Percentiles rank a stretch among this genome's conserved stretches.
Conservation (phyloP, 2,329 filamentous ascomycete species). For the Berkeleyomyces rouxiae region DNA sequence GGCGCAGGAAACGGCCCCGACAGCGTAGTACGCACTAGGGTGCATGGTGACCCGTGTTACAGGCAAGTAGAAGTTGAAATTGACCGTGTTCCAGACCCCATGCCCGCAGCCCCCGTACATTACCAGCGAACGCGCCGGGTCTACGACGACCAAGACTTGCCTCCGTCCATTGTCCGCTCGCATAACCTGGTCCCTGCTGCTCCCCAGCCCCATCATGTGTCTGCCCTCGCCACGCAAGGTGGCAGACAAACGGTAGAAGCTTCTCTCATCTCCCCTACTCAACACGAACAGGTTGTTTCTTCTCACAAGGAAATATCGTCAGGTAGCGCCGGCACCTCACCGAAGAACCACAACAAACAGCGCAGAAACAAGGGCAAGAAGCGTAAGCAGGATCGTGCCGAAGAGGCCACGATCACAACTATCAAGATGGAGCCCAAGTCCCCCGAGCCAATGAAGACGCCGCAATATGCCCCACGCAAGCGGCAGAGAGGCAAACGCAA, state of each 20-base stretch:
- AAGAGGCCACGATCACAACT: conserved; percentile 32
- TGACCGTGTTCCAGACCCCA: conserved; percentile 8
- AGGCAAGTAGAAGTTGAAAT: conserved; percentile 11
- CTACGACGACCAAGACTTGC: conserved; percentile 18
- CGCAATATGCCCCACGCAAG: conserved; percentile 39
- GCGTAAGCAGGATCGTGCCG: conserved; percentile 26
- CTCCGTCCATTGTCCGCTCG: conserved; percentile 49
- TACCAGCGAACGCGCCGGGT: conserved; percentile 6
- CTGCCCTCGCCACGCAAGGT: conserved; percentile 30
- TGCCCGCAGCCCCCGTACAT: neutral
- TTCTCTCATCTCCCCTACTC: conserved; percentile 15
- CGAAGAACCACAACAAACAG: conserved; percentile 15
- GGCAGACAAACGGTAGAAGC: conserved; percentile 6
- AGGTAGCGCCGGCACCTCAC: conserved; percentile 6
- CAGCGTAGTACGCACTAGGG: neutral
- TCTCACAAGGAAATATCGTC: conserved; percentile 1
- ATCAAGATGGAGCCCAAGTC: conserved; percentile 52
- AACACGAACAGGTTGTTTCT: conserved; percentile 21
- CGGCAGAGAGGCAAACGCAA: conserved; percentile 28
- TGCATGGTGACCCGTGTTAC: neutral
- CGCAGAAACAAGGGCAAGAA: conserved; percentile 36
- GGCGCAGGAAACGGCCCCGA: neutral
- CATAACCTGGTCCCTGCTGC: conserved; percentile 59
- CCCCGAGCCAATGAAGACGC: conserved; percentile 38
- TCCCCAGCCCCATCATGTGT: conserved; percentile 56